Evolutionary conservation across 2,329 filamentous ascomycete genomes (phyloP), one percentile per base, ranked within the genome.

Genomic region (Myotisia sp.): DNA sequence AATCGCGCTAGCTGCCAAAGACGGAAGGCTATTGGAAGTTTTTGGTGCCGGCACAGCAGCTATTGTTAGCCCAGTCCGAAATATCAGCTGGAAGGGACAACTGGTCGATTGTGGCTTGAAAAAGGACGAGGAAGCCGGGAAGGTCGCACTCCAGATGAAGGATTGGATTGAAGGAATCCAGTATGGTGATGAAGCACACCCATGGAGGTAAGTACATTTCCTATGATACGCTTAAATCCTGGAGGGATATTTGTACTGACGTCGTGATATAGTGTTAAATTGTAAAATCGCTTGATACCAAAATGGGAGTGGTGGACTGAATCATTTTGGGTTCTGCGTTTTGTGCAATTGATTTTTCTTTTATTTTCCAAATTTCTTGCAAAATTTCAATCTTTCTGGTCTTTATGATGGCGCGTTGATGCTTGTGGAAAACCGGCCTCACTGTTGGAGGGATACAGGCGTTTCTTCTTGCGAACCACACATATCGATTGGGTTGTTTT

Each of bases 121-220:
- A 54, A 75, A 81, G 46, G 66, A 74, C 30, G 72, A 92, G 59
- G 87, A 98, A 65, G 85, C 84, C 7, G 90, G 90, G 27, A 79
- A 86, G 52, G 68, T 95, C 50, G 79, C 90, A 6, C 63, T 74
- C 49, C 73, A 72, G 59, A 86, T 98, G 78, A 92, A 93, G 74
- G 73, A 79, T 49, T 98, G 90, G 90, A 94, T 98, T 42, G 86
- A 92, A 65, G 78, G 65, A 18, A 86, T 92, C 47, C 87, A 95
- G 64, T 94, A 95, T 55, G 90, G 90, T 43, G 86, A 94, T 44
- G 80, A 87, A 59, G 73, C 83, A 55, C 84, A 94, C 56, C 70
- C 77, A 45, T 98, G 90, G 90, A 94, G 86, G 68, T 77, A 76
- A 56, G 63, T 52, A 32, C 24, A 23, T 23, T 22, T 16, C 3